Percentiles rank a stretch among this genome's conserved stretches.
phyloP scores from a whole-genome alignment of 176 grass and related monocot genomes.

The Pontederia paniculata region DNA sequence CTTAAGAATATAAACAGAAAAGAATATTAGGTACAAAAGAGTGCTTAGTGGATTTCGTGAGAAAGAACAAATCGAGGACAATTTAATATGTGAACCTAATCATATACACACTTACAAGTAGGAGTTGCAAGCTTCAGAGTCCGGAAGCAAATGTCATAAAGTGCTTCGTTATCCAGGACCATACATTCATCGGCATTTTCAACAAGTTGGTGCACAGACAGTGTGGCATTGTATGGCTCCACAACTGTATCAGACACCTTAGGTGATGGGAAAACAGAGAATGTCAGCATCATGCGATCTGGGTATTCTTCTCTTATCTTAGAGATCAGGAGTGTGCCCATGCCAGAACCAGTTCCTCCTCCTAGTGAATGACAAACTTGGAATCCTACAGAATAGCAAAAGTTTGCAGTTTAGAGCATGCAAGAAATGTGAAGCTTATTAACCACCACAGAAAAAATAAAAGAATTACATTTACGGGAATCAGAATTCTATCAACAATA shows the following conservation, averaged over 20 bases:
- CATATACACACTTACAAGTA: not conserved
- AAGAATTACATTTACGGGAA: too few relatives aligned
- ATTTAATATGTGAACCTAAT: not conserved
- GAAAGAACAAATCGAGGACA: not conserved
- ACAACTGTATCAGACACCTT: conserved; percentile 4
- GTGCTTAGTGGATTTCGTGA: too few relatives aligned
- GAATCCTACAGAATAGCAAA: not conserved
- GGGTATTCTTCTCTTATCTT: conserved; percentile 1
- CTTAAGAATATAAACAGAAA: too few relatives aligned
- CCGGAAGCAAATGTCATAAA: conserved; percentile 1
- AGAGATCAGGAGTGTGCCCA: not conserved
- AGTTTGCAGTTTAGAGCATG: not conserved
- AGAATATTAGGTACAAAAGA: too few relatives aligned
- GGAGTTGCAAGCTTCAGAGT: not conserved
- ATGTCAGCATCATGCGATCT: not conserved
- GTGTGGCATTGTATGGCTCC: conserved; percentile 1
- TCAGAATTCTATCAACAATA: too few relatives aligned
- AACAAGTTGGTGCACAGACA: not conserved
- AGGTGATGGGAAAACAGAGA: not conserved
- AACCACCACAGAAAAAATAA: too few relatives aligned
- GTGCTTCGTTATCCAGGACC: not conserved
- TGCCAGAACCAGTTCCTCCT: not conserved
- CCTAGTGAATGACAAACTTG: not conserved
- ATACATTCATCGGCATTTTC: not conserved
- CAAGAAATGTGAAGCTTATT: not conserved